Evolutionary conservation across 108 stramenopile genomes (phyloP).

Genomic region (Discostella pseudostelligera): DNA sequence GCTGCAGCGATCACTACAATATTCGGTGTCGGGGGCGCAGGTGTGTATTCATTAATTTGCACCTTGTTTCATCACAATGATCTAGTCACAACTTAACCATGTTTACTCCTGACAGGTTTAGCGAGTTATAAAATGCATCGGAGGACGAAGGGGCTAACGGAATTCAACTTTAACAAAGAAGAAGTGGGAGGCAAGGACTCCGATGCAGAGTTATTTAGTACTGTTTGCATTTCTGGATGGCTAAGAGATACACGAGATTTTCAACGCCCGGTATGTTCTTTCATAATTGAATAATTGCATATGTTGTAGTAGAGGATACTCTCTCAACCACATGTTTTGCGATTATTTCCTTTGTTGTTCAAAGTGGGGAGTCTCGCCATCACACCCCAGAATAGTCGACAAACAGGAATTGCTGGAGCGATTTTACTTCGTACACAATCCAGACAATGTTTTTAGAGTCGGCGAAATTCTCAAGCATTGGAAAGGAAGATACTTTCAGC

Average conservation of each 20-base stretch:
- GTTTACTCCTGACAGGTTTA: slow-evolving; percentile 36
- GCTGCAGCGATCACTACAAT: slow-evolving; percentile 81
- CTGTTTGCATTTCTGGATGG: slow-evolving; percentile 84
- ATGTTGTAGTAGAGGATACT: slow-evolving; percentile 2
- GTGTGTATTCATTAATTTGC: background rate
- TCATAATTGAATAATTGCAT: background rate
- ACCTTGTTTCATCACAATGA: background rate
- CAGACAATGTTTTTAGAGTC: slow-evolving; percentile 66
- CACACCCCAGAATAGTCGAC: slow-evolving; percentile 62
- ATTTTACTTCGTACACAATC: slow-evolving; percentile 78
- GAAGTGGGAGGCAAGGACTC: slow-evolving; percentile 23
- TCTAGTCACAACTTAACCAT: background rate
- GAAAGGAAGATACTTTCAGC: slow-evolving; percentile 71
- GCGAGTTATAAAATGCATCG: slow-evolving; percentile 84
- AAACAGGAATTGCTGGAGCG: slow-evolving; percentile 68
- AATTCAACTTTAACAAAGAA: slow-evolving; percentile 76
- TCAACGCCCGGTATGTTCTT: slow-evolving; percentile 57
- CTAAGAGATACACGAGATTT: slow-evolving; percentile 75
- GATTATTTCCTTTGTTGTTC: too few relatives aligned
- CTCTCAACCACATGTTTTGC: too few relatives aligned
- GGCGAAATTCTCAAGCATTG: slow-evolving; percentile 65
- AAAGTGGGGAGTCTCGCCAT: slow-evolving; percentile 85
- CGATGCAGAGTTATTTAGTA: slow-evolving; percentile 75
- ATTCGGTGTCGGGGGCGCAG: slow-evolving; percentile 84
- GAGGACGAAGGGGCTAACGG: slow-evolving; percentile 77